phyloP scores from a whole-genome alignment of 257 asterid genomes.

The Plectranthus barbatus region DNA sequence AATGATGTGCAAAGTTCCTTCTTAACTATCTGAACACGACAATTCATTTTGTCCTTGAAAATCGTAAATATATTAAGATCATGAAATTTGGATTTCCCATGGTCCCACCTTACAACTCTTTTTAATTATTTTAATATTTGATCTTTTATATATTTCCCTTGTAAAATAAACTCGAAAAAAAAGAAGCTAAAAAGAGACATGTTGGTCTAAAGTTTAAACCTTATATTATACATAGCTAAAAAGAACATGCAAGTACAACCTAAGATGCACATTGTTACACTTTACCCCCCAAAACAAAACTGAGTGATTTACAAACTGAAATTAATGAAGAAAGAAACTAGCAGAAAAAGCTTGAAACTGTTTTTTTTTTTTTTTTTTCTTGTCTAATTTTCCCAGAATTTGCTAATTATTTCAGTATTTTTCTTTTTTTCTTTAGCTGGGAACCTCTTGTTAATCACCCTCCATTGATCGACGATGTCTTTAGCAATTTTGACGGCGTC shows the following conservation, averaged over 20 bases:
- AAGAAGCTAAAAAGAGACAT: no score
- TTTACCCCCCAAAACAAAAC: constrained; percentile 29
- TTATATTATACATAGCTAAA: no score
- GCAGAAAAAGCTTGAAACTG: no score
- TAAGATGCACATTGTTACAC: no score
- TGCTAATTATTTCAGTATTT: not conserved
- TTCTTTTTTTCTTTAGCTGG: not conserved
- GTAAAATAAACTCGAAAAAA: no score
- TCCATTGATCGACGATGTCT: constrained; percentile 56
- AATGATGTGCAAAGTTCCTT: constrained; percentile 25
- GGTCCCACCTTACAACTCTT: constrained; percentile 2
- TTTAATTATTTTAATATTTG: no score
- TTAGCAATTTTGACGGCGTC: constrained; percentile 64
- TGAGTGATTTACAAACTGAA: constrained; percentile 36
- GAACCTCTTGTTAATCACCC: not conserved
- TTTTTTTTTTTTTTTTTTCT: no score
- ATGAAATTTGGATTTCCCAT: not conserved
- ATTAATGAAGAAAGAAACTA: no score
- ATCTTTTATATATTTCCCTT: no score
- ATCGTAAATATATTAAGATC: not conserved
- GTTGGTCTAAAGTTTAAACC: no score
- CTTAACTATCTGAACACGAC: constrained; percentile 25
- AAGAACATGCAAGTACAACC: no score
- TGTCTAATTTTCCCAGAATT: not conserved
- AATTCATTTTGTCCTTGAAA: constrained; percentile 27